These are phyloP conservation scores for Luffa acutangula DNA, from an alignment of 306 rosid genomes.

Conservation along the genomic window DNA sequence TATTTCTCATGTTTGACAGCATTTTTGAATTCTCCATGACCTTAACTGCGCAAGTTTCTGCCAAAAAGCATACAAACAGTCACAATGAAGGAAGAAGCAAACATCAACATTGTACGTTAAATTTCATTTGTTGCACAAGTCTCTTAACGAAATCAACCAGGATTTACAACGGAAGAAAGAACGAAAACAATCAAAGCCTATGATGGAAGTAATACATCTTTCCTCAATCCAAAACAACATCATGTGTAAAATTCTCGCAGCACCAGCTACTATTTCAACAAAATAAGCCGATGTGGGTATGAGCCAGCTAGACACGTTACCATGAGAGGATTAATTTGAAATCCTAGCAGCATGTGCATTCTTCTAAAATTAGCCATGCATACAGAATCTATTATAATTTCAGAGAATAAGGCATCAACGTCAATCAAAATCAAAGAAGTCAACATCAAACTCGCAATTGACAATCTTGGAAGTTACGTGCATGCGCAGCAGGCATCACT, in stretches of 20 bases:
- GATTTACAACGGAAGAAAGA: background rate
- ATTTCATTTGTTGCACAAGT: background rate
- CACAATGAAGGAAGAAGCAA: background rate
- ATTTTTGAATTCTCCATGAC: slow-evolving; percentile 21
- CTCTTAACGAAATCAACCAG: background rate
- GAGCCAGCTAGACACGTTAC: background rate
- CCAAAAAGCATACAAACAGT: background rate
- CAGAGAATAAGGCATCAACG: background rate
- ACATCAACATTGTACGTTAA: background rate
- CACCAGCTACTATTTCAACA: background rate
- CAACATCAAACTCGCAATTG: background rate
- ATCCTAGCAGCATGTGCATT: background rate
- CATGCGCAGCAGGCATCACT: background rate
- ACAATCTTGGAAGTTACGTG: background rate
- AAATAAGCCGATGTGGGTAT: background rate
- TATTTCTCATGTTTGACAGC: slow-evolving; percentile 6
- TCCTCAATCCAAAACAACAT: background rate
- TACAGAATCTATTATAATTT: background rate
- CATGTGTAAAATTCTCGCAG: background rate
- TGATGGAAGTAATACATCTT: background rate
- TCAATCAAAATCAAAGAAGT: background rate
- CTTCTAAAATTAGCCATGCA: background rate
- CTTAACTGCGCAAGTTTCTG: background rate
- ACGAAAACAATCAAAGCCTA: background rate
- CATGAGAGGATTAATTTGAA: background rate